Conservation (phyloP, 192 early-diverging fungal species). For the Diversispora epigaea region DNA sequence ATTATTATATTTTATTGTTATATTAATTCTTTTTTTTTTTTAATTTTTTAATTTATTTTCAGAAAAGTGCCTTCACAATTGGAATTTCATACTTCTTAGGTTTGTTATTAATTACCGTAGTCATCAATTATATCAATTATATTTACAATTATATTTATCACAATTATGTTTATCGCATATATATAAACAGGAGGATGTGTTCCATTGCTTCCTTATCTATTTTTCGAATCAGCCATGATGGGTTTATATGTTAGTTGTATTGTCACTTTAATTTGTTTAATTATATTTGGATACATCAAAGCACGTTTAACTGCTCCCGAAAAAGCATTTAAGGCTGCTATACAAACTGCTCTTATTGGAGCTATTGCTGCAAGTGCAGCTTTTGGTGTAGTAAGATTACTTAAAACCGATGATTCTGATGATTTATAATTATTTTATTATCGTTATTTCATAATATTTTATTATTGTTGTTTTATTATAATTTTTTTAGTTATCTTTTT, state of each 20-base stretch:
- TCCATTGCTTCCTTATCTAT: constrained; percentile 63
- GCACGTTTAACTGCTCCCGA: constrained; percentile 46
- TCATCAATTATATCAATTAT: no score
- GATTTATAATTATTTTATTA: no score
- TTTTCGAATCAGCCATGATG: constrained; percentile 37
- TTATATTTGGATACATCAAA: constrained; percentile 65
- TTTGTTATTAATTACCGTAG: no score
- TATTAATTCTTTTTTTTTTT: no score
- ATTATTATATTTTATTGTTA: no score
- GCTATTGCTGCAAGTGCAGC: constrained; percentile 44
- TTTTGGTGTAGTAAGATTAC: constrained; percentile 6
- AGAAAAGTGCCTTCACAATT: constrained; percentile 60
- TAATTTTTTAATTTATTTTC: neutral
- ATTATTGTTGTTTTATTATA: no score
- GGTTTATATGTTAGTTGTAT: constrained; percentile 55
- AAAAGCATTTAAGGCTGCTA: constrained; percentile 40
- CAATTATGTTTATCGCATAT: no score
- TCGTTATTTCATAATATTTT: no score
- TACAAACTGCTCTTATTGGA: constrained; percentile 51
- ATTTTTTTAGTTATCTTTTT: no score
- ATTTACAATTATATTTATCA: no score
- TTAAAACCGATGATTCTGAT: no score
- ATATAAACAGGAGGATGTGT: constrained; percentile 49
- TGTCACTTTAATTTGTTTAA: constrained; percentile 50
- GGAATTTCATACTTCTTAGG: constrained; percentile 60